Percentiles rank a stretch among this genome's conserved stretches.
Conservation (phyloP, 805 yeast genomes). For the Pachysolen tannophilus region DNA sequence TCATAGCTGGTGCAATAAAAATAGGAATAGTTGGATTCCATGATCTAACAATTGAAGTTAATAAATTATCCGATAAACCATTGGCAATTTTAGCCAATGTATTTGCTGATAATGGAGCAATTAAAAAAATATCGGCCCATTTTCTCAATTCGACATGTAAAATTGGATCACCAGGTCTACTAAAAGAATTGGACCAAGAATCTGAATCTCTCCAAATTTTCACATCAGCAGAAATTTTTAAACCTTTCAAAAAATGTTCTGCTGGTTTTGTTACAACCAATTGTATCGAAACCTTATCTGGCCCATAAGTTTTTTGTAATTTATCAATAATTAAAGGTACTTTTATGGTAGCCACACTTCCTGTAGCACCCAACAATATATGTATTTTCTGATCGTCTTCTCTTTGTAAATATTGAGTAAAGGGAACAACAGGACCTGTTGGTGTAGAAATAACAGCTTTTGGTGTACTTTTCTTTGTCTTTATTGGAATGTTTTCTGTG, state of each 20-base stretch:
- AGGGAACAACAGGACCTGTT: conserved; percentile 62
- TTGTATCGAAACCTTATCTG: conserved; percentile 69
- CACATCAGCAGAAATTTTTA: conserved; percentile 55
- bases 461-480: conserved; percentile 25
- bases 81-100: conserved; percentile 82
- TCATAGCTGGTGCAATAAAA: conserved; percentile 92
- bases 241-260: conserved; percentile 61
- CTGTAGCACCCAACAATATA: conserved; percentile 86
- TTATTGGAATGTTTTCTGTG: conserved; percentile 15
- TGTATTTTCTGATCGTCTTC: conserved; percentile 83
- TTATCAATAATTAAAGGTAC: conserved; percentile 85
- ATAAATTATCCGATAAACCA: conserved; percentile 86
- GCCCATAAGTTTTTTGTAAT: conserved; percentile 72
- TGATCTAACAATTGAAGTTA: conserved; percentile 86
- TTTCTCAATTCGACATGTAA: conserved; percentile 89
- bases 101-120: conserved; percentile 94
- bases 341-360: conserved; percentile 94
- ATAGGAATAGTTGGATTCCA: conserved; percentile 94
- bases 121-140: conserved; percentile 91
- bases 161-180: conserved; percentile 89
- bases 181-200: conserved; percentile 59
- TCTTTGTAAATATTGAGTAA: conserved; percentile 61
- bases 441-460: conserved; percentile 51
- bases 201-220: conserved; percentile 90
- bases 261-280: conserved; percentile 81